Evolutionary conservation across 352 stramenopile genomes (phyloP).

Genomic region (Phytophthora uliginosa): DNA sequence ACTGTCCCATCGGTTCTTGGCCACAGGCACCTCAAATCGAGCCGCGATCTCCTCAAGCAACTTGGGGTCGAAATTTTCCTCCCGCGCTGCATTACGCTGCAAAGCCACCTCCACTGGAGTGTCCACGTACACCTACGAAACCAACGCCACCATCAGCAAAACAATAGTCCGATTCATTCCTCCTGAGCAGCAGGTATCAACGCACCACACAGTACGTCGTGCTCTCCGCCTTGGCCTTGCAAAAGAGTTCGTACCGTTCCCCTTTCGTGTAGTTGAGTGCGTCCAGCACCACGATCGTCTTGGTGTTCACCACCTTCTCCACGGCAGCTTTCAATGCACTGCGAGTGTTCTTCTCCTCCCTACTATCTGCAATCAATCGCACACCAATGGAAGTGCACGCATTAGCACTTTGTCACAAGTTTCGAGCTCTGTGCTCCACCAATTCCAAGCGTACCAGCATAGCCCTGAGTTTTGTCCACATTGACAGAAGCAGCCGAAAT

Average conservation of each 20-base stretch:
- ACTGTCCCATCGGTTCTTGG: slow-evolving; percentile 96
- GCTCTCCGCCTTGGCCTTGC: slow-evolving; percentile 92
- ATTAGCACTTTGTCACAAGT: neutral
- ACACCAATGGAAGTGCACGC: neutral
- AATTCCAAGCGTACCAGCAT: slow-evolving; percentile 53
- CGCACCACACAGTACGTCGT: slow-evolving; percentile 92
- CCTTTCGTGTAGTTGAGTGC: slow-evolving; percentile 97
- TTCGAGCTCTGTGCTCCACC: slow-evolving; percentile 6
- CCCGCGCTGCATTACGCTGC: slow-evolving; percentile 56
- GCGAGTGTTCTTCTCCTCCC: slow-evolving; percentile 75
- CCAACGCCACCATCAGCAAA: neutral
- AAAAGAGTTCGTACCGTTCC: slow-evolving; percentile 96
- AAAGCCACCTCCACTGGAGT: slow-evolving; percentile 69
- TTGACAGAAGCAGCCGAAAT: slow-evolving; percentile 75
- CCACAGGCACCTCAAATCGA: slow-evolving; percentile 92
- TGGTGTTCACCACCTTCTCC: slow-evolving; percentile 66
- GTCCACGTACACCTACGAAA: slow-evolving; percentile 70
- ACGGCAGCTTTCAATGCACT: slow-evolving; percentile 73
- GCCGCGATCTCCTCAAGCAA: slow-evolving; percentile 88
- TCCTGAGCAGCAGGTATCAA: neutral
- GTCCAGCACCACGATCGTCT: slow-evolving; percentile 93
- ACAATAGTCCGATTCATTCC: neutral
- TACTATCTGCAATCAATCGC: slow-evolving; percentile 46
- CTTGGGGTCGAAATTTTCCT: slow-evolving; percentile 53
- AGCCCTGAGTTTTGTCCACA: slow-evolving; percentile 64